Evolutionary conservation across 768 basidiomycete genomes (phyloP).

Genomic region (Exsudoporus frostii): DNA sequence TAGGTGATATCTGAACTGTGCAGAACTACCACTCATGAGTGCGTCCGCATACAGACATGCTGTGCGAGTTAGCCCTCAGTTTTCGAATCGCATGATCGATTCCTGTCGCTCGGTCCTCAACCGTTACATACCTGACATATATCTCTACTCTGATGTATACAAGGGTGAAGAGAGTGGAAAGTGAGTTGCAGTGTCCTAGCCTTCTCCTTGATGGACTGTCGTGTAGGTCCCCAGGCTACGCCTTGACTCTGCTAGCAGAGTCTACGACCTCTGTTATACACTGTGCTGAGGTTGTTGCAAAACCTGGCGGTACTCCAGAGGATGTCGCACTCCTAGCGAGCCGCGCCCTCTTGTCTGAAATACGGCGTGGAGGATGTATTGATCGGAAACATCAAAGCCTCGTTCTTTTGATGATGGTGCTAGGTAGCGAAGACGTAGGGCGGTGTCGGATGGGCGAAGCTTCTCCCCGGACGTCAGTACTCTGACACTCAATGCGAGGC

Average conservation of each 20-base stretch:
- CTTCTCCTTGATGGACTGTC: neutral
- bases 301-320: constrained; percentile 84
- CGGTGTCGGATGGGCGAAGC: constrained; percentile 84
- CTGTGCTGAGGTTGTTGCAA: constrained; percentile 81
- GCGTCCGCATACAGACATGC: constrained; percentile 63
- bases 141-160: constrained; percentile 97
- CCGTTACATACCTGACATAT: constrained; percentile 96
- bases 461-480: constrained; percentile 73
- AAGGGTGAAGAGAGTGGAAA: constrained; percentile 97
- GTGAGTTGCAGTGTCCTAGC: constrained; percentile 45
- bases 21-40: neutral
- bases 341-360: constrained; percentile 72
- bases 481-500: neutral
- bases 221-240: constrained; percentile 91
- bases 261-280: constrained; percentile 89
- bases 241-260: constrained; percentile 84
- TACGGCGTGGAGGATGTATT: constrained; percentile 82
- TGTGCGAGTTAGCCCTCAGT: constrained; percentile 94
- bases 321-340: constrained; percentile 86
- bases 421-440: constrained; percentile 97
- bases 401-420: constrained; percentile 84
- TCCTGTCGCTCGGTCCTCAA: constrained; percentile 89
- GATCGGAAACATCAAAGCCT: constrained; percentile 87
- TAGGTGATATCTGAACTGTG: constrained; percentile 40
- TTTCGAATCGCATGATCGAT: constrained; percentile 97